phyloP scores from a whole-genome alignment of 768 basidiomycete genomes.

The Hortiboletus campestris region DNA sequence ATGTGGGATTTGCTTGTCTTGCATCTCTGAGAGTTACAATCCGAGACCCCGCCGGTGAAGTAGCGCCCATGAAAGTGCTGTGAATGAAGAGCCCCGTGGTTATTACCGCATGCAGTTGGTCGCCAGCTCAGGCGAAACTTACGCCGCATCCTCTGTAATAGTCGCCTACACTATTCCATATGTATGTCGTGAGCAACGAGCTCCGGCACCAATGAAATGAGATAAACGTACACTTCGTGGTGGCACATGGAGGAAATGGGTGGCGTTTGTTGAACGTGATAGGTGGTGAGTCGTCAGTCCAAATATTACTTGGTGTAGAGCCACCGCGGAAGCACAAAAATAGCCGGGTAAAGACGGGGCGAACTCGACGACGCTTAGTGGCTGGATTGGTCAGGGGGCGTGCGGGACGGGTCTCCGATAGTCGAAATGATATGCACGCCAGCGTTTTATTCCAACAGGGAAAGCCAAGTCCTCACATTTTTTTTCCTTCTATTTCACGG shows the following conservation, averaged over 20 bases:
- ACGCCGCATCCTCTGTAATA: constrained; percentile 39
- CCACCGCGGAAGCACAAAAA: background rate
- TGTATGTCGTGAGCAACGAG: constrained; percentile 1
- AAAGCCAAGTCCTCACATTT: background rate
- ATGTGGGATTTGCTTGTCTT: constrained; percentile 36
- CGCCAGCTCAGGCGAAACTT: constrained; percentile 4
- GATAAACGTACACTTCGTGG: constrained; percentile 34
- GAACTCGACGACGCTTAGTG: background rate
- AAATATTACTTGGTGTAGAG: background rate
- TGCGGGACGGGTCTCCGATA: background rate
- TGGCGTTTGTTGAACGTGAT: background rate
- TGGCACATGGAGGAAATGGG: constrained; percentile 28
- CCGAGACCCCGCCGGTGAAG: constrained; percentile 32
- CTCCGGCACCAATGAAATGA: background rate
- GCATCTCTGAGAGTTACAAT: constrained; percentile 32
- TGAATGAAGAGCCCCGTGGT: background rate
- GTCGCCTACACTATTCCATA: constrained; percentile 31
- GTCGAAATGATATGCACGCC: background rate
- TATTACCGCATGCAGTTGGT: constrained; percentile 2
- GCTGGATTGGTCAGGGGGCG: constrained; percentile 2
- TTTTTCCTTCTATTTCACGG: constrained; percentile 2
- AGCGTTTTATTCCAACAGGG: background rate
- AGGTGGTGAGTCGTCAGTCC: background rate
- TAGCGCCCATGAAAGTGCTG: constrained; percentile 40
- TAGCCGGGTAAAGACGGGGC: background rate